phyloP scores from a whole-genome alignment of 768 basidiomycete species.

The Mycena crocata region DNA sequence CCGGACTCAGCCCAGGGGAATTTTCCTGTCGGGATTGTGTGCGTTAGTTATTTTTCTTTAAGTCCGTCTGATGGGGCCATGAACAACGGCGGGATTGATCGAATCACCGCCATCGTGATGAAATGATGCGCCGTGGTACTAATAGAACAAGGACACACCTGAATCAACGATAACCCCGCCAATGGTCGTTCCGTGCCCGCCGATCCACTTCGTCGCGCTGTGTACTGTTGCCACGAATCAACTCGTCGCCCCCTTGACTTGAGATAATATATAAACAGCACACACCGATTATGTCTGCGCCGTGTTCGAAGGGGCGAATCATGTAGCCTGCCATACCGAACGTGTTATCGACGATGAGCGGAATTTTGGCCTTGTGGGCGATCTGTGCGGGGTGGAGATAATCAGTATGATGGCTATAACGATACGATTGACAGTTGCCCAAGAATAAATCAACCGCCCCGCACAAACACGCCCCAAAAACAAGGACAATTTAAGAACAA shows the following conservation, averaged over 20 bases:
- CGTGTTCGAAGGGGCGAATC: constrained; percentile 74
- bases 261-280: too few relatives aligned
- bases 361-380: constrained; percentile 78
- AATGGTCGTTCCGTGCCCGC: constrained; percentile 84
- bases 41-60: too few relatives aligned
- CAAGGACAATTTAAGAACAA: too few relatives aligned
- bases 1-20: constrained; percentile 80
- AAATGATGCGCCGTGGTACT: too few relatives aligned
- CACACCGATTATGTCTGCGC: constrained; percentile 80
- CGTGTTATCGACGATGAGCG: constrained; percentile 85
- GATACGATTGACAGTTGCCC: too few relatives aligned
- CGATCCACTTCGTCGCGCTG: constrained; percentile 89
- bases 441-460: too few relatives aligned
- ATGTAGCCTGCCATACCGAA: constrained; percentile 83
- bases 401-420: too few relatives aligned
- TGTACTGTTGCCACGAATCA: constrained; percentile 56
- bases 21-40: constrained; percentile 44
- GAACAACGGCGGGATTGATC: not conserved
- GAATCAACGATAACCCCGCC: constrained; percentile 79
- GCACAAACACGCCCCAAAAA: too few relatives aligned
- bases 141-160: constrained; percentile 48
- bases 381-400: constrained; percentile 51
- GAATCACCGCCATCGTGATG: constrained; percentile 17
- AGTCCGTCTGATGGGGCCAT: too few relatives aligned
- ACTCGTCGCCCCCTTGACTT: not conserved